These are phyloP conservation scores for Kazachstania kunashirensis DNA, from an alignment of 805 yeast genomes.

Conservation along the genomic window DNA sequence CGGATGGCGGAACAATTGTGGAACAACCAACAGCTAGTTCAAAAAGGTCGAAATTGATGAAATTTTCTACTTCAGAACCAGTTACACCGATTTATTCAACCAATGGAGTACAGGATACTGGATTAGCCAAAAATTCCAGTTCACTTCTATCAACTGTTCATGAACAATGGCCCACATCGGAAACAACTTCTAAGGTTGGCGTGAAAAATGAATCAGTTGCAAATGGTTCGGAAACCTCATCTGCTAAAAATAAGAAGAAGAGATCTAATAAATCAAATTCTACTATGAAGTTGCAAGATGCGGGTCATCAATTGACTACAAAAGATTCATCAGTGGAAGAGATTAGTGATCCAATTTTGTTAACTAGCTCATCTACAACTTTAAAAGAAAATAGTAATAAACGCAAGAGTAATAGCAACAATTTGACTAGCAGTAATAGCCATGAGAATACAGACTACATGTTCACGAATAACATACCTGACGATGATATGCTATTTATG, in stretches of 20 bases:
- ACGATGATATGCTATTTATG: slow-evolving; percentile 7
- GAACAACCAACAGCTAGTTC: not conserved
- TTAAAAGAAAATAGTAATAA: not conserved
- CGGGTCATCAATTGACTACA: not conserved
- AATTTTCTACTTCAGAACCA: slow-evolving; percentile 7
- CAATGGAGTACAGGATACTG: not conserved
- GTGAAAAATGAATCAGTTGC: no score
- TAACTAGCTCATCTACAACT: not conserved
- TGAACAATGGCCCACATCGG: slow-evolving; percentile 1
- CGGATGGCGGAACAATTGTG: not conserved
- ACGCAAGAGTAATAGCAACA: not conserved
- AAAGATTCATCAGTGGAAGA: not conserved
- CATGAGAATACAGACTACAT: not conserved
- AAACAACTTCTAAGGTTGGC: not conserved
- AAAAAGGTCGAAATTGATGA: not conserved
- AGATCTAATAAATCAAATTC: not conserved
- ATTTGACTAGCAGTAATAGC: not conserved
- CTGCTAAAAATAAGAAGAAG: not conserved
- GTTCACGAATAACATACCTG: slow-evolving; percentile 2
- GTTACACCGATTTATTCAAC: slow-evolving; percentile 7
- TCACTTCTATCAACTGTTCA: slow-evolving; percentile 3
- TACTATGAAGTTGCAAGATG: not conserved
- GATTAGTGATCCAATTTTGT: not conserved
- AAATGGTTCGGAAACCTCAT: not conserved
- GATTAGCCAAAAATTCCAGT: not conserved